Evolutionary conservation across 2,329 filamentous ascomycete genomes (phyloP), one percentile per base, ranked within the genome.

Genomic region (Microcyclospora tardicrescens): DNA sequence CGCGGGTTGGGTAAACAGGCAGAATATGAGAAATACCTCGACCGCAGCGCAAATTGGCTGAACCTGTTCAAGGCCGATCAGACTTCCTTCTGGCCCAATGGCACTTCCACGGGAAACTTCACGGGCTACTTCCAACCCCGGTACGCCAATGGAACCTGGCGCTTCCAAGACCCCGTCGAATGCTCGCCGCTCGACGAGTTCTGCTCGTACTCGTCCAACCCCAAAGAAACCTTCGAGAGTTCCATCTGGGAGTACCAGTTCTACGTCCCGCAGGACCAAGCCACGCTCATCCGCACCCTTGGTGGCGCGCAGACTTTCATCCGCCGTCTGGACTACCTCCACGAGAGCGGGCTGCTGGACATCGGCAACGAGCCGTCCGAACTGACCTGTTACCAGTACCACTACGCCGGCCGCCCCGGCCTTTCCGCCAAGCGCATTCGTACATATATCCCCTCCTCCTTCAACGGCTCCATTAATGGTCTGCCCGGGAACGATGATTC

Each of bases 231-330:
- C 0, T 85, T 80, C 45, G 81, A 85, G 55, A 75, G 72, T 33
- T 77, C 73, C 38, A 65, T 73, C 2, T 85, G 80, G 80, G 73
- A 83, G 43, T 84, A 84, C 49, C 73, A 73, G 14, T 84, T 81
- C 46, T 66, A 60, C 32, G 63, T 64, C 0, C 63, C 63, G 0
- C 62, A 65, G 14, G 62, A 66, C 35, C 51, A 62, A 33, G 46
- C 52, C 0, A 52, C 52, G n/a, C 43, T 65, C 10, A 49, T 56
- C 11, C 41, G 52, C 63, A 65, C 14, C 2, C 46, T 64, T 2
- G 63, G 61, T 14, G 63, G 62, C 5, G 52, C 59, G 5, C 52
- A 57, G 3, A 47, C 51, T 0, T 66, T 65, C 31, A 42, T 65
- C 5, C 40, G 43, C 8, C 52, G 62, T 2, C 47, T 66, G 2